Evolutionary conservation across 78 protist genomes (phyloP).

Genomic region (Dictyostelium firmibasis): DNA sequence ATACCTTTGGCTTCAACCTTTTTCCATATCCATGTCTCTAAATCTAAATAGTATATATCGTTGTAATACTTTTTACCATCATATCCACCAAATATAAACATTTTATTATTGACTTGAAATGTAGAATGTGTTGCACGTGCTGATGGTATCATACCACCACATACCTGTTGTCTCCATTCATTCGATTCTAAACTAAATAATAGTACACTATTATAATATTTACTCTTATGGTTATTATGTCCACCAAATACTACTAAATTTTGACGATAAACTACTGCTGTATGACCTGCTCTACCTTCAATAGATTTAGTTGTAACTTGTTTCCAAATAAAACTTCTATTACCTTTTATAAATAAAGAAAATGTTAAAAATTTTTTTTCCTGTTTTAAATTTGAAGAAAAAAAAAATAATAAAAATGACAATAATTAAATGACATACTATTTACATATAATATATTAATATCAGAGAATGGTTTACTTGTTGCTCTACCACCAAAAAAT

Average conservation of each 20-base stretch:
- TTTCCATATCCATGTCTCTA: constrained; percentile 42
- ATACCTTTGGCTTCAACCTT: constrained; percentile 34
- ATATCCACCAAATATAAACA: constrained; percentile 73
- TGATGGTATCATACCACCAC: constrained; percentile 35
- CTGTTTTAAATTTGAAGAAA: too few species aligned
- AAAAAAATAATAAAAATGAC: not conserved
- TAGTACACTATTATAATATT: constrained; percentile 46
- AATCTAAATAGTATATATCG: constrained; percentile 54
- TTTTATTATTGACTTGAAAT: constrained; percentile 6
- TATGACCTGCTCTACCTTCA: constrained; percentile 75
- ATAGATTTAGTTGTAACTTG: constrained; percentile 15
- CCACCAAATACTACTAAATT: constrained; percentile 67
- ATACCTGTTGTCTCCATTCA: constrained; percentile 59
- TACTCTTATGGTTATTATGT: constrained; percentile 41
- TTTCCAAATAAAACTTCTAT: constrained; percentile 31
- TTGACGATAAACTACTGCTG: constrained; percentile 13
- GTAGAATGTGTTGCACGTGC: constrained; percentile 68
- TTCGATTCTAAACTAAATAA: constrained; percentile 19
- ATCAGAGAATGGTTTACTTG: constrained; percentile 66
- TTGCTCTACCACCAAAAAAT: constrained; percentile 42
- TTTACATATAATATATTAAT: constrained; percentile 15
- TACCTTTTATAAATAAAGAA: not conserved
- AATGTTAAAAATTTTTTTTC: not conserved
- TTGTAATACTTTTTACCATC: constrained; percentile 77
- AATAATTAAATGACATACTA: not conserved